phyloP scores from a whole-genome alignment of 208 protist species.

The Crithidia sp. region DNA sequence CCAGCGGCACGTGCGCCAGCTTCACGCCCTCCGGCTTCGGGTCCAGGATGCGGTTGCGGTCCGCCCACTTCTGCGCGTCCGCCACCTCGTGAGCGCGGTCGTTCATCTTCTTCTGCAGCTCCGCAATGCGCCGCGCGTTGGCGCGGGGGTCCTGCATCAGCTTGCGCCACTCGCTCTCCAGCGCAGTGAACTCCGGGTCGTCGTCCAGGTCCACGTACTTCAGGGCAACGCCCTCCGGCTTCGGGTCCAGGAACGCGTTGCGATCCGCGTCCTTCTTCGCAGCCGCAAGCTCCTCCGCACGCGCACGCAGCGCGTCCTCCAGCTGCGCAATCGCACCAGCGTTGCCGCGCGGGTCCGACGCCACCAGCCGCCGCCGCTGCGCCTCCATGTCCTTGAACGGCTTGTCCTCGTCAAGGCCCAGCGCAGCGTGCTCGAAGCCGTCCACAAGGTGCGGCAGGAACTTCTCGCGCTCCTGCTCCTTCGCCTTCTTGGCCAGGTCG shows the following conservation, averaged over 20 bases:
- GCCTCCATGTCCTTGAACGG: slow-evolving; percentile 39
- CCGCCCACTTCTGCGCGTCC: slow-evolving; percentile 26
- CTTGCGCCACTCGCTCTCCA: neutral
- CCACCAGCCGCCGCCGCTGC: slow-evolving; percentile 52
- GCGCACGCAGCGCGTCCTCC: slow-evolving; percentile 55
- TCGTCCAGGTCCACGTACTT: no score
- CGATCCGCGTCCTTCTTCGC: slow-evolving; percentile 54
- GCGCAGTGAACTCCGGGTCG: no score
- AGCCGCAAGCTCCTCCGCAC: slow-evolving; percentile 63
- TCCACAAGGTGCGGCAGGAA: slow-evolving; percentile 52
- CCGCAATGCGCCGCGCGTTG: slow-evolving; percentile 49
- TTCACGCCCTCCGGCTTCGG: slow-evolving; percentile 44
- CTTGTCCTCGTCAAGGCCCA: slow-evolving; percentile 52
- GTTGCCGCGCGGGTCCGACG: slow-evolving; percentile 39
- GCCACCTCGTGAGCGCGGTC: slow-evolving; percentile 56
- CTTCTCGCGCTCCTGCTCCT: slow-evolving; percentile 51
- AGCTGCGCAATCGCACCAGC: slow-evolving; percentile 28
- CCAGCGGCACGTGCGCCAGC: slow-evolving; percentile 53
- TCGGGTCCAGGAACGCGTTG: slow-evolving; percentile 47
- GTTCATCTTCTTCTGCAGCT: slow-evolving; percentile 53
- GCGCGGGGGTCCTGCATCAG: slow-evolving; percentile 54
- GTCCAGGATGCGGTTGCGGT: slow-evolving; percentile 51
- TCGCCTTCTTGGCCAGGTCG: slow-evolving; percentile 56
- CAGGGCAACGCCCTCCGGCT: no score
- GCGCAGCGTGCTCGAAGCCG: slow-evolving; percentile 49